phyloP scores from a whole-genome alignment of 352 stramenopile species.

The Phytopythium sindhum region DNA sequence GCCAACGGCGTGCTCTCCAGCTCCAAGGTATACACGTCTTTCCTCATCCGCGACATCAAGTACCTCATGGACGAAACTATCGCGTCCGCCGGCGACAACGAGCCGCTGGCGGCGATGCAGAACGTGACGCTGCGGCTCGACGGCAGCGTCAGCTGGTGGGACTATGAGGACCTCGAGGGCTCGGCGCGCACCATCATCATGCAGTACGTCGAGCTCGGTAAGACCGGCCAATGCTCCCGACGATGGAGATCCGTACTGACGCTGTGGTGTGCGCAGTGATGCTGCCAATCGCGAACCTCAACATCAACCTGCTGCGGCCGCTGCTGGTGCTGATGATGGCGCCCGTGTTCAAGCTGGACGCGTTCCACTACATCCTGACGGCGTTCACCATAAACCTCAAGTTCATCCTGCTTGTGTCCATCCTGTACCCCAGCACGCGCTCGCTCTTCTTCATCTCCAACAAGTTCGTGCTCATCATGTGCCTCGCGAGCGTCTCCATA shows the following conservation, averaged over 20 bases:
- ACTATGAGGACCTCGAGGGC: slow-evolving; percentile 57
- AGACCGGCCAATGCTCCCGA: too few relatives aligned
- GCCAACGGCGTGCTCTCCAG: slow-evolving; percentile 41
- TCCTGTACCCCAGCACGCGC: slow-evolving; percentile 57
- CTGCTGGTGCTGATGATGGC: slow-evolving; percentile 57
- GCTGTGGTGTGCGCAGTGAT: slow-evolving; percentile 26
- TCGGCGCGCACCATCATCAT: slow-evolving; percentile 37
- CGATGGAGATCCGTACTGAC: not conserved
- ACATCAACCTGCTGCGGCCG: slow-evolving; percentile 64
- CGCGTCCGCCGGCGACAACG: slow-evolving; percentile 6
- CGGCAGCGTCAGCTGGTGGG: slow-evolving; percentile 41
- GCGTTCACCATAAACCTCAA: slow-evolving; percentile 60
- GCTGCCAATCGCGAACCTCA: slow-evolving; percentile 63
- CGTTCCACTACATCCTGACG: slow-evolving; percentile 67
- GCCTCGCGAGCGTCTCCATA: slow-evolving; percentile 43
- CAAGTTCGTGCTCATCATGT: slow-evolving; percentile 73
- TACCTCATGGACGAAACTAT: slow-evolving; percentile 40
- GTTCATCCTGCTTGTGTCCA: slow-evolving; percentile 59
- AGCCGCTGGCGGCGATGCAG: not conserved
- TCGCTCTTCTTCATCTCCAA: slow-evolving; percentile 60
- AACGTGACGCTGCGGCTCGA: slow-evolving; percentile 29
- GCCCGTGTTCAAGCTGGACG: slow-evolving; percentile 72
- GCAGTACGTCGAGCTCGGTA: slow-evolving; percentile 48
- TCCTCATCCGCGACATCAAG: slow-evolving; percentile 52
- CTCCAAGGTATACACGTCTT: slow-evolving; percentile 35